phyloP scores from a whole-genome alignment of 441 rosid genomes.

The Pelargonium myrrhifolium region DNA sequence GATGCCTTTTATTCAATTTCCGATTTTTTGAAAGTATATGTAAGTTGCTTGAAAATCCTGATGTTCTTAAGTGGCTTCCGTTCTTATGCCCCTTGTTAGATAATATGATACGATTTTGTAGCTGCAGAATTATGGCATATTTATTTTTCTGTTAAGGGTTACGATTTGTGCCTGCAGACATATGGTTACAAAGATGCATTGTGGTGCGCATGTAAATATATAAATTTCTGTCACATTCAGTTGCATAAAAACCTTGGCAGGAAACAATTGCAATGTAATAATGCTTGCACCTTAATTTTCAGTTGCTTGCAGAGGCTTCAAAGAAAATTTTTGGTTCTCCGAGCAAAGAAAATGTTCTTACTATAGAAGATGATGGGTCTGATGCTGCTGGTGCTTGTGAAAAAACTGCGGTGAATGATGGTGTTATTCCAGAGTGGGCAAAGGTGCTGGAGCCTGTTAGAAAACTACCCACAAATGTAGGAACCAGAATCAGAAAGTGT shows the following conservation, averaged over 20 bases:
- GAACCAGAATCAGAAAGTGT: constrained; percentile 95
- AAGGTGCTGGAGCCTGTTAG: constrained; percentile 76
- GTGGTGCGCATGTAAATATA: background rate
- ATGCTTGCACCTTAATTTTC: constrained; percentile 27
- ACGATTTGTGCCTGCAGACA: background rate
- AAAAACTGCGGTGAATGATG: constrained; percentile 41
- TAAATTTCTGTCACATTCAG: background rate
- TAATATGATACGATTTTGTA: background rate
- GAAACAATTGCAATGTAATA: constrained; percentile 2
- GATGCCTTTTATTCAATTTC: background rate
- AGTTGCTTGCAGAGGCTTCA: constrained; percentile 98
- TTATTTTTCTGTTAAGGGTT: background rate
- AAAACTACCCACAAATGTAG: constrained; percentile 98
- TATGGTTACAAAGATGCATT: too few species aligned
- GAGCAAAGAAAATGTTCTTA: constrained; percentile 47
- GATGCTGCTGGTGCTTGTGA: constrained; percentile 46
- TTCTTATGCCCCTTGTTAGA: background rate
- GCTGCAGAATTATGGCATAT: background rate
- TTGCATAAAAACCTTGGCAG: background rate
- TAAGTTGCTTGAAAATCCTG: background rate
- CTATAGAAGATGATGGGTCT: constrained; percentile 59
- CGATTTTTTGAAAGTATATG: background rate
- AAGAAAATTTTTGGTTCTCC: constrained; percentile 63
- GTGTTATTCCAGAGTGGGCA: constrained; percentile 84
- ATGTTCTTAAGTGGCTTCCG: background rate